Conservation (phyloP, 352 stramenopile species). For the Globisporangium cylindrosporum region DNA sequence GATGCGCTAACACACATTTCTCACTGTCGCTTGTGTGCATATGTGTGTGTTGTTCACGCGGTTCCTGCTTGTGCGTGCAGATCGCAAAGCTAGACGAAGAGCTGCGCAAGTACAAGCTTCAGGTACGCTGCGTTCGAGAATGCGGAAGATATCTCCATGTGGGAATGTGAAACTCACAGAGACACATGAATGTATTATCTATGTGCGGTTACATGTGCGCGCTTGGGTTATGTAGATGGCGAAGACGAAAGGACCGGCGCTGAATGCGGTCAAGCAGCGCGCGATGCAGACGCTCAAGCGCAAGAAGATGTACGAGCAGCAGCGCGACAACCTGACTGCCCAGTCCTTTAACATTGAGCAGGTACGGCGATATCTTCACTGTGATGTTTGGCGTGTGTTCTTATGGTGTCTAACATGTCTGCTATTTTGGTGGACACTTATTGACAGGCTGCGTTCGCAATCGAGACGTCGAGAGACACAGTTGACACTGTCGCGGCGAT, state of each 20-base stretch:
- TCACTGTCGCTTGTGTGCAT: too few relatives aligned
- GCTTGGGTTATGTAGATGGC: constrained; percentile 46
- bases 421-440: not conserved
- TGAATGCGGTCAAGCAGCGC: constrained; percentile 80
- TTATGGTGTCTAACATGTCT: not conserved
- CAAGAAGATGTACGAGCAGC: constrained; percentile 88
- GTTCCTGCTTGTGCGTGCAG: constrained; percentile 21
- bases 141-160: not conserved
- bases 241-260: constrained; percentile 59
- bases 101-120: constrained; percentile 75
- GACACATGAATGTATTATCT: not conserved
- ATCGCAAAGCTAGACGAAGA: constrained; percentile 83
- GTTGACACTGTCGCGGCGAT: constrained; percentile 93
- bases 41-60: not conserved
- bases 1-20: too few relatives aligned
- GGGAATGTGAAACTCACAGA: not conserved
- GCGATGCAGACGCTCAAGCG: constrained; percentile 85
- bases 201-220: not conserved
- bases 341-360: constrained; percentile 89
- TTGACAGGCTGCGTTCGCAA: constrained; percentile 75
- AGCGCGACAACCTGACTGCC: constrained; percentile 73
- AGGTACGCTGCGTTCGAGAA: constrained; percentile 23
- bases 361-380: constrained; percentile 8
- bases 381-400: not conserved
- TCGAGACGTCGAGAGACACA: constrained; percentile 92